These are phyloP conservation scores for Exidia glandulosa DNA, from an alignment of 768 basidiomycete species.

Conservation along the genomic window DNA sequence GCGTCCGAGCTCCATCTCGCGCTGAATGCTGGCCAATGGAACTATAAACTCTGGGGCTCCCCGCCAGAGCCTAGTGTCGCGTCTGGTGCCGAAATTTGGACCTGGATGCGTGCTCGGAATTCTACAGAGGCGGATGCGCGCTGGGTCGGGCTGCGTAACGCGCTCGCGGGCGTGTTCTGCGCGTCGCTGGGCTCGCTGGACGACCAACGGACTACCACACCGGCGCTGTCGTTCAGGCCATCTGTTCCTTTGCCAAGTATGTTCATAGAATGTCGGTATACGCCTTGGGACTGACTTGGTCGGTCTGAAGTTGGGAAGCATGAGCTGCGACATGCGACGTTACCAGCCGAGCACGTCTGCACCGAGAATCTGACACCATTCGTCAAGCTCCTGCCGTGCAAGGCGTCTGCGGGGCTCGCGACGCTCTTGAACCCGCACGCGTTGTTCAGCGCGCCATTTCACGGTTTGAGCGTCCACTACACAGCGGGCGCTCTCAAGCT, in stretches of 20 bases:
- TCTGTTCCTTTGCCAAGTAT: constrained; percentile 37
- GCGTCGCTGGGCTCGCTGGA: constrained; percentile 77
- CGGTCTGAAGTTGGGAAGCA: constrained; percentile 26
- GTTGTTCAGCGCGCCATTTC: constrained; percentile 86
- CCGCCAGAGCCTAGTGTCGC: constrained; percentile 68
- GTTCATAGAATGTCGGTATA: constrained; percentile 30
- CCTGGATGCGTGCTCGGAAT: constrained; percentile 48
- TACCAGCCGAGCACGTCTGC: constrained; percentile 83
- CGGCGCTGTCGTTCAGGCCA: constrained; percentile 39
- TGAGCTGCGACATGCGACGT: constrained; percentile 56
- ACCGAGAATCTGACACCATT: constrained; percentile 97
- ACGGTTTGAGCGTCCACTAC: constrained; percentile 76
- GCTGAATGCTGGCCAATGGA: constrained; percentile 88
- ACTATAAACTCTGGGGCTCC: constrained; percentile 73
- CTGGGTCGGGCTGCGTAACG: constrained; percentile 81
- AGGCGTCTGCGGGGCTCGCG: constrained; percentile 76
- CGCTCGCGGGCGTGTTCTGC: constrained; percentile 88
- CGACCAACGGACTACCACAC: constrained; percentile 63
- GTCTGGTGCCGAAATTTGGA: constrained; percentile 83
- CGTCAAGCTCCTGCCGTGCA: constrained; percentile 88
- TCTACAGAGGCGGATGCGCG: constrained; percentile 51
- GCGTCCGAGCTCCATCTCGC: constrained; percentile 83
- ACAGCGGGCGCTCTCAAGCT: constrained; percentile 53
- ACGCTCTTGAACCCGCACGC: constrained; percentile 73
- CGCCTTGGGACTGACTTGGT: constrained; percentile 22